A percentile compares a stretch with the other conserved stretches of the same genome.
Conservation (phyloP, 2,329 filamentous ascomycete genomes). For the Torrubiellomyces zombiae region DNA sequence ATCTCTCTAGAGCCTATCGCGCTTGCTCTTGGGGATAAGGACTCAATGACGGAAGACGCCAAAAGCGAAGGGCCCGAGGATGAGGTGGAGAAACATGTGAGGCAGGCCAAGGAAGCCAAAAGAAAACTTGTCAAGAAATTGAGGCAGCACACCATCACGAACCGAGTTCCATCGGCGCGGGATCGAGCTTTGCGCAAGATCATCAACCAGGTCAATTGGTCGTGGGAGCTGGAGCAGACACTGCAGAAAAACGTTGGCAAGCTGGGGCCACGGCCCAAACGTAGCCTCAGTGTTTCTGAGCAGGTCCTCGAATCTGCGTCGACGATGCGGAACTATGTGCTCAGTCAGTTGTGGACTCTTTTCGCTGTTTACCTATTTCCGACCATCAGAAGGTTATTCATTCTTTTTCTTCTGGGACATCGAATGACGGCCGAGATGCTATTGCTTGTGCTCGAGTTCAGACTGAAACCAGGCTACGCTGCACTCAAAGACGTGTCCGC, state of each 20-base stretch:
- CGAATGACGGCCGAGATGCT: conserved; percentile 67
- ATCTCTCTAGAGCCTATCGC: conserved; percentile 82
- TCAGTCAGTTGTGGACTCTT: conserved; percentile 52
- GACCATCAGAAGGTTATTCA: conserved; percentile 52
- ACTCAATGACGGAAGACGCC: conserved; percentile 19
- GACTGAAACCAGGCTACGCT: conserved; percentile 57
- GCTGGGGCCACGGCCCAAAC: conserved; percentile 64
- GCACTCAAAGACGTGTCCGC: conserved; percentile 92
- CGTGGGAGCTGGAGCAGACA: conserved; percentile 71
- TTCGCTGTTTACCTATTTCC: conserved; percentile 66
- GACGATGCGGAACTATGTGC: conserved; percentile 61
- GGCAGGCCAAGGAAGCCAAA: conserved; percentile 39
- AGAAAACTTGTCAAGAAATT: conserved; percentile 67
- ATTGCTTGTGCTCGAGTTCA: conserved; percentile 69
- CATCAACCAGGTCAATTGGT: conserved; percentile 90
- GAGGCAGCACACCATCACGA: conserved; percentile 70
- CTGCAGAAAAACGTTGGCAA: conserved; percentile 82
- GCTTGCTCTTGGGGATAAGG: conserved; percentile 65
- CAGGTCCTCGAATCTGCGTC: conserved; percentile 85
- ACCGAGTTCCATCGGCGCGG: conserved; percentile 60
- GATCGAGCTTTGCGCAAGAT: conserved; percentile 68
- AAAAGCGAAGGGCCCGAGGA: conserved; percentile 41
- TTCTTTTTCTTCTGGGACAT: conserved; percentile 64
- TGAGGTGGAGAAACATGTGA: conserved; percentile 52
- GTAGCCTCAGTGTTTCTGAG: conserved; percentile 84